Evolutionary conservation across 2,329 filamentous ascomycete species (phyloP).

Genomic region (Pyricularia grisea): DNA sequence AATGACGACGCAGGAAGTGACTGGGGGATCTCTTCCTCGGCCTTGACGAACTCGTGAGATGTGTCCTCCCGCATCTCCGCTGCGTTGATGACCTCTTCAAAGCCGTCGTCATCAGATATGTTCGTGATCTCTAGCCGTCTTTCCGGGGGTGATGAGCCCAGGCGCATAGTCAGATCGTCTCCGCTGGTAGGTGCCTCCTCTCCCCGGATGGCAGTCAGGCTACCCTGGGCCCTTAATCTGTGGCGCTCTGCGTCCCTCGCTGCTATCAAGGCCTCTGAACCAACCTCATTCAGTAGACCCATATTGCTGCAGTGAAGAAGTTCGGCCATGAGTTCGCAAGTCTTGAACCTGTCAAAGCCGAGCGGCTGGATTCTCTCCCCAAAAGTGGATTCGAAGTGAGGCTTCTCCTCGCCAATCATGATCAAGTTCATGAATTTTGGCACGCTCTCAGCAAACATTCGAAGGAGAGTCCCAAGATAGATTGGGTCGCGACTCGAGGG

Average conservation of each 20-base stretch:
- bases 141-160: constrained; percentile 43
- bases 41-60: constrained; percentile 59
- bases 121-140: constrained; percentile 71
- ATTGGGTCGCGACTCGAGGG: constrained; percentile 88
- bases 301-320: constrained; percentile 97
- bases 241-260: constrained; percentile 75
- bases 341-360: constrained; percentile 97
- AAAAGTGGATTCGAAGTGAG: constrained; percentile 77
- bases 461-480: constrained; percentile 82
- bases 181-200: constrained; percentile 36
- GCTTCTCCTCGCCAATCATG: constrained; percentile 65
- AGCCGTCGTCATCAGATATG: constrained; percentile 79
- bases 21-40: constrained; percentile 39
- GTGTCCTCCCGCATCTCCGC: constrained; percentile 66
- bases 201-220: constrained; percentile 42
- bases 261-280: constrained; percentile 78
- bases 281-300: constrained; percentile 85
- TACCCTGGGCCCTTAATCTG: constrained; percentile 66
- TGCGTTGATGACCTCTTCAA: constrained; percentile 72
- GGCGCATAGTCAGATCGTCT: constrained; percentile 55
- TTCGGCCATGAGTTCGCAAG: constrained; percentile 97
- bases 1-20: constrained; percentile 26
- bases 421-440: constrained; percentile 92
- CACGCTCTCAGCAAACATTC: constrained; percentile 82
- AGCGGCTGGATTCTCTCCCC: constrained; percentile 85